Base-by-base conservation (phyloP, 108 stramenopile genomes). In the Schizochytrium sp. region DNA sequence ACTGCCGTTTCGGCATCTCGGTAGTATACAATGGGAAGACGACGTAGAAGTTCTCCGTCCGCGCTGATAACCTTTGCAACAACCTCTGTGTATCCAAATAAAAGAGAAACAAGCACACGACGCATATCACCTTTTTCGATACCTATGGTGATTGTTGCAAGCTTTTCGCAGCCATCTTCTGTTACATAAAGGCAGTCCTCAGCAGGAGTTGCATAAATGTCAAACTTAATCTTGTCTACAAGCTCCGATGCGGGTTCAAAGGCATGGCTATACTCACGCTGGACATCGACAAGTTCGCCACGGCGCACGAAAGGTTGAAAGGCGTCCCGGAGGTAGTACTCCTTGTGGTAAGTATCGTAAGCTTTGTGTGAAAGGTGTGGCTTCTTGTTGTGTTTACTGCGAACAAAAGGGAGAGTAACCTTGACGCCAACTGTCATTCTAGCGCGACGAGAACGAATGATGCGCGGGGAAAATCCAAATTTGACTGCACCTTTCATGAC, bases 401-500 rank as follows among this genome's bases (percentile, higher is more conserved):
- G 76, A 5, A 47, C 15, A 83, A 83, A 83, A 10, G 76, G 76
- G 28, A 83, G 49, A 5, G 5, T 83, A 8, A 83, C 76, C 76
- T 83, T 83, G 76, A 83, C 3, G 53, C 76, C 76, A 40, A 83
- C 53, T n/a, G 76, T 83, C 15, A 83, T 5, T 47, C 76, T 47
- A n/a, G 76, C 76, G 13, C 76, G 76, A 40, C 76, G 76, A 10
- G 76, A 83, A 53, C 53, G 47, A 56, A 83, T 42, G 53, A 83
- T 83, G 28, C 76, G 19, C 10, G 76, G 76, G 2, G 10, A 83
- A 10, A 83, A 55, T 47, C 76, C 76, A 53, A 19, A 83, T 50
- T 83, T 83, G 53, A 83, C 76, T 15, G 76, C 76, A 53, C 76
- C 76, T 53, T 42, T 7, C 76, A 83, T 83, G 0, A 83, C 76